Evolutionary conservation across 2,329 filamentous ascomycete species (phyloP).

Genomic region (Dissoconium aciculare): DNA sequence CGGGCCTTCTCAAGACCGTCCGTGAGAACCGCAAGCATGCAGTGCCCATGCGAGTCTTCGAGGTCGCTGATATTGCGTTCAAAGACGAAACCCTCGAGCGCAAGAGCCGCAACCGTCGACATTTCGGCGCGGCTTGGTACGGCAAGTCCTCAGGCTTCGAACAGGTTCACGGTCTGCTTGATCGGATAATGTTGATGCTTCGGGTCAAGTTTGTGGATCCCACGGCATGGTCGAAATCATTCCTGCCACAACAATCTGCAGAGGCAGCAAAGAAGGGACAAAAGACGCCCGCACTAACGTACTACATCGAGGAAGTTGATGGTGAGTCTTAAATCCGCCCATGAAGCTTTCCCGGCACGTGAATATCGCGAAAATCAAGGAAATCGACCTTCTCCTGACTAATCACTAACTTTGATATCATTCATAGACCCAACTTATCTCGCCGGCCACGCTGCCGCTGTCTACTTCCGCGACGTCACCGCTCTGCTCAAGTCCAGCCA

Average conservation of each 20-base stretch:
- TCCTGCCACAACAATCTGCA: not conserved
- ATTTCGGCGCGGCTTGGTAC: slow-evolving; percentile 92
- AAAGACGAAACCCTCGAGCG: slow-evolving; percentile 73
- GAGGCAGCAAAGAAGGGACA: slow-evolving; percentile 7
- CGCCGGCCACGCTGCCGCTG: slow-evolving; percentile 70
- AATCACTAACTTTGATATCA: not conserved
- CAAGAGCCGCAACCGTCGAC: slow-evolving; percentile 79
- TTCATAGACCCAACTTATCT: slow-evolving; percentile 72
- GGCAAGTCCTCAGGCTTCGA: slow-evolving; percentile 92
- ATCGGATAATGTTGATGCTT: slow-evolving; percentile 86
- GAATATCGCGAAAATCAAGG: not conserved
- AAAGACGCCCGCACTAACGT: slow-evolving; percentile 39
- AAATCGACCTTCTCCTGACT: slow-evolving; percentile 6
- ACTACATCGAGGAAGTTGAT: slow-evolving; percentile 89
- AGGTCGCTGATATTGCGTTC: slow-evolving; percentile 80
- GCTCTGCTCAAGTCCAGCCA: not conserved
- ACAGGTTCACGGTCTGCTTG: slow-evolving; percentile 82
- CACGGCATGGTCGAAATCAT: slow-evolving; percentile 49
- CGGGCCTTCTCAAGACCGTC: slow-evolving; percentile 83
- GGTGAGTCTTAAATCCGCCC: slow-evolving; percentile 33
- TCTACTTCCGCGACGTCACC: slow-evolving; percentile 46
- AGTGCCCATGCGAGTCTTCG: slow-evolving; percentile 83
- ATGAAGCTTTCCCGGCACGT: too few species aligned
- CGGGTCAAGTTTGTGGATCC: slow-evolving; percentile 63
- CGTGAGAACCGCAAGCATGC: slow-evolving; percentile 82